These are phyloP conservation scores for Cutaneotrichosporon sp. DNA, from an alignment of 1,284 basidiomycete genomes.

Conservation along the genomic window DNA sequence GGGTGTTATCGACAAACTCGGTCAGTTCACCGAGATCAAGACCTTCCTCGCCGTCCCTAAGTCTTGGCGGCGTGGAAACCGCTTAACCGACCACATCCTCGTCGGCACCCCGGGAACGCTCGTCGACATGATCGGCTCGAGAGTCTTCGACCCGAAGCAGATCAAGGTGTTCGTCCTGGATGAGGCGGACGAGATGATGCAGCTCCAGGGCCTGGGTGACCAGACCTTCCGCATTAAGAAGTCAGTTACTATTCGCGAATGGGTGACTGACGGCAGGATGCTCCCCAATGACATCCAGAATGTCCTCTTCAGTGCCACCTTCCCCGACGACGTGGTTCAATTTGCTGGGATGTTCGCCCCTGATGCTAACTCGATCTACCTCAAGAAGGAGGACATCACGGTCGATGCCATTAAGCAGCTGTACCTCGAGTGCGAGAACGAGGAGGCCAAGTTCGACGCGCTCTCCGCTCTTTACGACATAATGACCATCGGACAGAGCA, in stretches of 20 bases:
- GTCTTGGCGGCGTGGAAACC: slow-evolving; percentile 50
- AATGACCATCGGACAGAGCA: slow-evolving; percentile 92
- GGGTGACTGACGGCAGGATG: slow-evolving; percentile 25
- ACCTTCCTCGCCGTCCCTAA: slow-evolving; percentile 95
- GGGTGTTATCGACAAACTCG: slow-evolving; percentile 89
- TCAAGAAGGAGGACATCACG: slow-evolving; percentile 89
- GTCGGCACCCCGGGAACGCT: slow-evolving; percentile 97
- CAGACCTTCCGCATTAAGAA: slow-evolving; percentile 94
- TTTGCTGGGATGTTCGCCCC: slow-evolving; percentile 93
- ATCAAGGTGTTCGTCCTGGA: slow-evolving; percentile 95
- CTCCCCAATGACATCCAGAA: slow-evolving; percentile 62
- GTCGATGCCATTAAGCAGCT: slow-evolving; percentile 96
- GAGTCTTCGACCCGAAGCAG: slow-evolving; percentile 60
- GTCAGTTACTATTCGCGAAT: slow-evolving; percentile 60
- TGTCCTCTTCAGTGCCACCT: slow-evolving; percentile 96
- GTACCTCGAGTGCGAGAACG: slow-evolving; percentile 88
- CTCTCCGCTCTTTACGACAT: slow-evolving; percentile 85
- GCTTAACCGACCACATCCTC: slow-evolving; percentile 81
- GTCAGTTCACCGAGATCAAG: slow-evolving; percentile 87
- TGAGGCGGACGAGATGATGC: slow-evolving; percentile 99
- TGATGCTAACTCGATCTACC: slow-evolving; percentile 90
- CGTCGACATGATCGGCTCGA: slow-evolving; percentile 65
- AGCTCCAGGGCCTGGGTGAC: slow-evolving; percentile 92
- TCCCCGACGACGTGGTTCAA: slow-evolving; percentile 83
- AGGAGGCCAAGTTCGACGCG: slow-evolving; percentile 93